Percentiles rank a stretch among this genome's conserved stretches.
These are phyloP conservation scores for Hyaloscypha variabilis DNA, from an alignment of 495 filamentous ascomycete species.

Conservation along the genomic window DNA sequence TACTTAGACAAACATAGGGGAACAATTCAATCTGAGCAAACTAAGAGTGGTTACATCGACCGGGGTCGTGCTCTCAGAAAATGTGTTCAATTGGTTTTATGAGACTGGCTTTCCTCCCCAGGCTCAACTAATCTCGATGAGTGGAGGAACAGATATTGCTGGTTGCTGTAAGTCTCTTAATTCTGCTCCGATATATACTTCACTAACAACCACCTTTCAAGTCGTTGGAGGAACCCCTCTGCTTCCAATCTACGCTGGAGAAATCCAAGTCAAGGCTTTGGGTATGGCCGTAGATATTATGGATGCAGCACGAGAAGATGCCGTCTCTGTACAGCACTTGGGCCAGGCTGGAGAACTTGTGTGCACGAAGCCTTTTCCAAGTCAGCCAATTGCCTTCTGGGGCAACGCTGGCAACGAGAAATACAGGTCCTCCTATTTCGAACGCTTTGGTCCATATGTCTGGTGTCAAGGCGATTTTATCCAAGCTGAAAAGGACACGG, in stretches of 20 bases:
- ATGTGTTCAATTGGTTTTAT: neutral
- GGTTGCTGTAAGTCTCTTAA: neutral
- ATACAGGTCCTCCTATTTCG: neutral
- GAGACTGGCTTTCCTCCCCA: neutral
- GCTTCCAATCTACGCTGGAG: neutral
- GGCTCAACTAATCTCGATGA: neutral
- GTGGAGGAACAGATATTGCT: neutral
- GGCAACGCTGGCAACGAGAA: neutral
- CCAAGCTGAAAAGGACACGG: neutral
- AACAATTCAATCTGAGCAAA: neutral
- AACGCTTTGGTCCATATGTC: neutral
- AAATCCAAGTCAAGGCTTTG: neutral
- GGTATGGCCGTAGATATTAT: neutral
- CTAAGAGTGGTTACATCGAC: neutral
- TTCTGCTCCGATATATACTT: neutral
- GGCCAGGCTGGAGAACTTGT: neutral
- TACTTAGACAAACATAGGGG: neutral
- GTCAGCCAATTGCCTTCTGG: neutral
- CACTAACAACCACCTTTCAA: neutral
- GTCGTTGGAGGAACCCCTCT: neutral
- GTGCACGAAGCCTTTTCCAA: neutral
- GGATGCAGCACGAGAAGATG: neutral
- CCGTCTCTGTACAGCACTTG: too few species aligned
- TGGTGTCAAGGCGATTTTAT: neutral
- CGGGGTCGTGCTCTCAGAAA: neutral